Percentiles rank a stretch among this genome's conserved stretches.
These are phyloP conservation scores for Pichia cephalocereana DNA, from an alignment of 805 yeast species.

Conservation along the genomic window DNA sequence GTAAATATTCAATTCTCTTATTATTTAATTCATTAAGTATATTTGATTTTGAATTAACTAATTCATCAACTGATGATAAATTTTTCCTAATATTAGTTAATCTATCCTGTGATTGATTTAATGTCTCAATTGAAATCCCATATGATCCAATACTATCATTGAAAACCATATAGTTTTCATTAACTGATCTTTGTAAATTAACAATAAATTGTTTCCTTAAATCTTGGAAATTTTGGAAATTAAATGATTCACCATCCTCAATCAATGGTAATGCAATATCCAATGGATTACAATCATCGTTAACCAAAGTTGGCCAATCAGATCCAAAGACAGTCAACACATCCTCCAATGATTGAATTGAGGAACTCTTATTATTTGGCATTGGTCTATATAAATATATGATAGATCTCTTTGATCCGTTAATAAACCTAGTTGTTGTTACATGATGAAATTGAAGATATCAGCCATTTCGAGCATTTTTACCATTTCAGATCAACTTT, in stretches of 20 bases:
- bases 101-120: conserved; percentile 51
- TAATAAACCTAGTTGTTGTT: too few species aligned
- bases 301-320: conserved; percentile 33
- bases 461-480: too few species aligned
- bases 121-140: conserved; percentile 54
- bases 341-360: conserved; percentile 3
- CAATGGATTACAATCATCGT: conserved; percentile 63
- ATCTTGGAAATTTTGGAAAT: conserved; percentile 54
- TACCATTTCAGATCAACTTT: too few species aligned
- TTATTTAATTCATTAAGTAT: conserved; percentile 56
- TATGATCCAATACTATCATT: conserved; percentile 81
- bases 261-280: conserved; percentile 76
- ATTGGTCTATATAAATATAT: too few species aligned
- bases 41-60: conserved; percentile 39
- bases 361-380: neutral
- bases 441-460: too few species aligned
- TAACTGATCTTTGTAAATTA: conserved; percentile 61
- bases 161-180: conserved; percentile 74
- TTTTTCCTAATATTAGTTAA: conserved; percentile 15
- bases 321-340: conserved; percentile 5
- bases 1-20: conserved; percentile 51
- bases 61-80: conserved; percentile 13
- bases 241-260: conserved; percentile 73
- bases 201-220: conserved; percentile 47
- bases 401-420: too few species aligned